Base-by-base conservation (phyloP, 257 asterid genomes). In the Solanum habrochaites region DNA sequence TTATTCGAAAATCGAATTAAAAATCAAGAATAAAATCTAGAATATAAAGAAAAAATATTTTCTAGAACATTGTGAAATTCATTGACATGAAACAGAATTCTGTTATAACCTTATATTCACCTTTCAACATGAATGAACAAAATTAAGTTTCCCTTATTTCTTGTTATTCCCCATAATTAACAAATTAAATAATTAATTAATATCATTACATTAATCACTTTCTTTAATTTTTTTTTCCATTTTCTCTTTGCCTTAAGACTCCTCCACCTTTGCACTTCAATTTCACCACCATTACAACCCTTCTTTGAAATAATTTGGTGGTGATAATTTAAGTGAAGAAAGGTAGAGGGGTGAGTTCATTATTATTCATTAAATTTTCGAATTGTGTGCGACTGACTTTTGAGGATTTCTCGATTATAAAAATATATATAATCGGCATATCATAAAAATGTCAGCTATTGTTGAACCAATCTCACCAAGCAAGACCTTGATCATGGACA, bases 391-490 rank as follows among this genome's bases (percentile, higher is more conserved):
- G 0, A 35, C 16, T 71, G 0, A 0, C 0, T 1, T 40, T 71
- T 6, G 7, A 35, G 43, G 4, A 72, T 72, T 72, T 72, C 10
- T 10, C 11, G 11, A 73, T 73, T 73, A 37, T 21, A 52, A 35
- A 8, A 31, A 15, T 0, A 20, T 1, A 35, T 9, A 8, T 35
- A 58, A 58, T 37, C 13, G 29, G 20, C 2, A n/a, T n/a, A n/a
- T n/a, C n/a, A n/a, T n/a, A 47, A 8, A 8, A 81, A 81, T 81
- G 85, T 49, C 69, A 81, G 43, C 85, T 49, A 20, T 81, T 29
- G 29, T 81, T 47, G 69, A 81, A 49, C 69, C 85, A 49, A 81
- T 81, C n/a, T 81, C 85, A 81, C 69, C 85, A 49, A 81, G 21
- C 45, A 49, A 81, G 69, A 31, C 85, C 69, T 81, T 81, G 52